Evolutionary conservation across 371 early-diverging fungal genomes (phyloP), one percentile per base, ranked within the genome.

Genomic region (Syncephalastrum monosporum): DNA sequence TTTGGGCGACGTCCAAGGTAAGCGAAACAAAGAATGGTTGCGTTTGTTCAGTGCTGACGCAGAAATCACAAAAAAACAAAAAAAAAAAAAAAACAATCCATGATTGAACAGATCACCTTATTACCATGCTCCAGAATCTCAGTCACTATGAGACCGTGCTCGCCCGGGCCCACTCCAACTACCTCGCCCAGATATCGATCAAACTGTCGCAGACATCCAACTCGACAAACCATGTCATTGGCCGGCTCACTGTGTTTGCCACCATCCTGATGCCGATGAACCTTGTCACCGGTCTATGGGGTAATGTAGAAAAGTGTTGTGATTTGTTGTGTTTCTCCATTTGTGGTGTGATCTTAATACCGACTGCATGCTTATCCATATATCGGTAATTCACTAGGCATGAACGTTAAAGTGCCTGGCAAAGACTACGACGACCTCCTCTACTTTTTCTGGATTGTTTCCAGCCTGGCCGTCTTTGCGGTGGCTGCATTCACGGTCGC

Each of bases 151-250:
- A 96, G 59, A 90, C 87, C 27, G 92, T 94, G 12, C 79, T 98
- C 15, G 87, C 92, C 1, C 79, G 97, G 4, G 84, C 94, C 1
- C 97, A 97, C 60, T 82, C 90, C 13, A 97, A 96, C 68, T 98
- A 98, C 60, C 74, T 98, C 27, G 98, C 96, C 1, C 92, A 94
- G 61, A 95, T 97, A 41, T 88, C 89, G 13, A 95, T 98, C 29
- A 96, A 96, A 63, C 83, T 97, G 65, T 96, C 96, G 4, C 90
- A 93, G 62, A 84, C 94, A 4, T 91, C 91, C 23, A 94, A 94
- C 71, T 67, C 86, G 23, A 94, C 95, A 8, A 93, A 93, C 65
- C 88, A 89, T 53, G 93, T 93, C 1, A 91, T 96, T 21, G 89
- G 92, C 44, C 85, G 87, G 33, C 82, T 98, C 68, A 95, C 97